phyloP scores from a whole-genome alignment of 495 filamentous ascomycete genomes.

The Cercophora sp. region DNA sequence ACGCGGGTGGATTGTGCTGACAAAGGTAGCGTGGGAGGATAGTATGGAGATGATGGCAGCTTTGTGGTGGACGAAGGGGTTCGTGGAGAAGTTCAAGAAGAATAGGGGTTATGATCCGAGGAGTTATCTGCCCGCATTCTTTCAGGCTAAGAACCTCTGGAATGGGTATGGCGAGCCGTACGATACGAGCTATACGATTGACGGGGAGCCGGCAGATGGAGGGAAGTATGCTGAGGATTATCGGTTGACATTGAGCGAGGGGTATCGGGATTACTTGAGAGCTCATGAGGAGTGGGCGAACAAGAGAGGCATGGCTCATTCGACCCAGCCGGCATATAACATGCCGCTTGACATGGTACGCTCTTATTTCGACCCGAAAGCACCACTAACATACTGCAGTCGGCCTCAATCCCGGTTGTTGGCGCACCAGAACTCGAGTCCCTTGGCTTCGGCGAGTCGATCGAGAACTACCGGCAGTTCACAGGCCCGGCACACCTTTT shows the following conservation, averaged over 20 bases:
- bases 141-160: constrained; percentile 35
- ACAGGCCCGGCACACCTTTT: constrained; percentile 40
- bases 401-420: constrained; percentile 32
- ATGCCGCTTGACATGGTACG: constrained; percentile 44
- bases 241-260: constrained; percentile 21
- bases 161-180: constrained; percentile 18
- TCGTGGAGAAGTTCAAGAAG: constrained; percentile 22
- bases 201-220: constrained; percentile 21
- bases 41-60: constrained; percentile 41
- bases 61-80: constrained; percentile 41
- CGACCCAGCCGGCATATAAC: constrained; percentile 47
- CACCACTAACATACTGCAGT: neutral
- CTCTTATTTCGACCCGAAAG: neutral
- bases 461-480: constrained; percentile 47
- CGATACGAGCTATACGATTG: constrained; percentile 15
- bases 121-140: constrained; percentile 38
- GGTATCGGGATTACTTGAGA: constrained; percentile 29
- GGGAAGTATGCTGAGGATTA: constrained; percentile 23
- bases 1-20: neutral
- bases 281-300: constrained; percentile 33
- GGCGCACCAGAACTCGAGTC: constrained; percentile 48
- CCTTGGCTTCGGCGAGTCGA: constrained; percentile 34
- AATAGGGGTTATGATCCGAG: constrained; percentile 24
- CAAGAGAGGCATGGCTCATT: constrained; percentile 35
- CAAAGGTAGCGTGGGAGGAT: constrained; percentile 48